Conservation (phyloP, 2,329 filamentous ascomycete species). For the Colletotrichum incanum region DNA sequence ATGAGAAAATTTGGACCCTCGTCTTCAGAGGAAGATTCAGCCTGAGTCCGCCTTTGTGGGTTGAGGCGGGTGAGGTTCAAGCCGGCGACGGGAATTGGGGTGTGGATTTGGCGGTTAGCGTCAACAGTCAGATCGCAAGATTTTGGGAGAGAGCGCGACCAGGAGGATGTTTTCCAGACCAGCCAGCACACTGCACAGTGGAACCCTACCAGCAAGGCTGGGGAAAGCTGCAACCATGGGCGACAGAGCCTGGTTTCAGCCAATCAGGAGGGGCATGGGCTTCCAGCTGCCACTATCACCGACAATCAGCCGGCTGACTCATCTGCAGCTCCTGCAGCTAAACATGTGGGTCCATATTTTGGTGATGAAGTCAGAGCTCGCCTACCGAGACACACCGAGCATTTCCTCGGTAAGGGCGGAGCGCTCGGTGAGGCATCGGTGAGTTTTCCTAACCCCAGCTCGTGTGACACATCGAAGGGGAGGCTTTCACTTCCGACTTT, state of each 20-base stretch:
- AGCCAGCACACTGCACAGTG: slow-evolving; percentile 6
- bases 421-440: neutral
- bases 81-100: slow-evolving; percentile 6
- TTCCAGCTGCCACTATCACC: neutral
- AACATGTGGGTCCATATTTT: neutral
- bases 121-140: slow-evolving; percentile 30
- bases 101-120: slow-evolving; percentile 16
- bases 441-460: neutral
- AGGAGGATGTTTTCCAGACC: slow-evolving; percentile 33
- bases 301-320: slow-evolving; percentile 36
- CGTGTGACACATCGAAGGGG: neutral
- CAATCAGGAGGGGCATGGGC: slow-evolving; percentile 17
- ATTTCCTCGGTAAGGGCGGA: neutral
- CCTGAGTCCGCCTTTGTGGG: slow-evolving; percentile 2
- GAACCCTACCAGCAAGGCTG: slow-evolving; percentile 25
- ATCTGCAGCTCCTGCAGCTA: neutral
- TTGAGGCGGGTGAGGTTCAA: slow-evolving; percentile 7
- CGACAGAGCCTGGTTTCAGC: slow-evolving; percentile 13
- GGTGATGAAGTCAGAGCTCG: slow-evolving; percentile 18
- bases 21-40: neutral
- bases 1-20: neutral
- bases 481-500: neutral
- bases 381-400: slow-evolving; percentile 2
- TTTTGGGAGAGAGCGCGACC: slow-evolving; percentile 38
- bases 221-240: slow-evolving; percentile 25